Base-by-base conservation (phyloP, 148 eudicot genomes). In the Silene latifolia region DNA sequence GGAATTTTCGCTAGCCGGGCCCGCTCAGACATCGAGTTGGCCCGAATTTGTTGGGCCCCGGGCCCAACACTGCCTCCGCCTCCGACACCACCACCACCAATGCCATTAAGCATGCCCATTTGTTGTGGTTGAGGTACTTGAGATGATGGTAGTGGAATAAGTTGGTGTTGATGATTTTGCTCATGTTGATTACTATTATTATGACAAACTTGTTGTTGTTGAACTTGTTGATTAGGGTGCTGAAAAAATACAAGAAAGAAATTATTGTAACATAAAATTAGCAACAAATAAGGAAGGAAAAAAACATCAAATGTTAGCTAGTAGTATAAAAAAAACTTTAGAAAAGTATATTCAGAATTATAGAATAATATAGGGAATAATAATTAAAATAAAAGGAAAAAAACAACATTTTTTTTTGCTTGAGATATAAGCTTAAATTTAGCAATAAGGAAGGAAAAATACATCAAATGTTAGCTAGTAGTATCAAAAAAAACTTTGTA, bases 11-110 rank as follows among this genome's bases (percentile, higher is more conserved):
- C 90, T 24, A 71, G 15, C 61, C 94, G 76, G 35, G 91, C 94
- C 53, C 85, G 73, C 78, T 90, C 94, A 0, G 88, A 88, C 94
- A 88, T 88, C 8, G 94, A 90, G 42, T 85, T 88, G 1, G 88
- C 85, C 56, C 87, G 80, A 35, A 83, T 77, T 10, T 82, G 63
- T 68, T 74, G 88, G 20, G 56, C 70, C 72, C 76, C 82, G 3
- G 25, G 58, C 15, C 79, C 77, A 21, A 81, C 76, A 8, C 60
- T 39, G 3, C 81, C 84, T 25, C 84, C 85, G 54, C 54, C 17
- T 1, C 54, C 56, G 18, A 18, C 56, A 51, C 17, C 17, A 39
- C 44, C 1, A 39, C 44, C 56, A 51, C 17, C 17, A 39, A 8
- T 7, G 6, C 44, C 44, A 39, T 39, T 51, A 23, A 62, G 70